Evolutionary conservation across 176 grass and related monocot species (phyloP).

Genomic region (Zoysia japonica): DNA sequence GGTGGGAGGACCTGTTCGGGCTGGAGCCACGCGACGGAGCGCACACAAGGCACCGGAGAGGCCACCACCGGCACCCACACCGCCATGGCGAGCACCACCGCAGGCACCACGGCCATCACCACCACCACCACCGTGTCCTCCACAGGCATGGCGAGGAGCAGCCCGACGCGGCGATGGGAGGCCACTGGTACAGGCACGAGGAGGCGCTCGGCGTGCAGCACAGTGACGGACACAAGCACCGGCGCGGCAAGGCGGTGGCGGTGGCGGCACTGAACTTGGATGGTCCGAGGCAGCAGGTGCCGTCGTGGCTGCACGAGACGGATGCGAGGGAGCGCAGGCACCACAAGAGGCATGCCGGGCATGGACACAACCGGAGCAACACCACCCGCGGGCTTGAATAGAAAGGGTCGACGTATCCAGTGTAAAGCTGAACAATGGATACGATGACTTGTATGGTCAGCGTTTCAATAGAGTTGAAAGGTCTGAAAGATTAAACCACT

Average conservation of each 20-base stretch:
- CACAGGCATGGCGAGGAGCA: slow-evolving; percentile 18
- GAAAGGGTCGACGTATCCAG: background rate
- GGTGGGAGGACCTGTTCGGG: slow-evolving; percentile 55
- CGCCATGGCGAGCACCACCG: slow-evolving; percentile 8
- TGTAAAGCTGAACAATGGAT: no score
- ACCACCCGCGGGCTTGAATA: background rate
- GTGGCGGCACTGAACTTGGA: background rate
- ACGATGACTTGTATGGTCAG: no score
- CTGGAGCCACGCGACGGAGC: background rate
- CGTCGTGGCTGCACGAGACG: no score
- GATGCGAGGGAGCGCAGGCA: slow-evolving; percentile 13
- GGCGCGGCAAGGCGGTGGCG: slow-evolving; percentile 45
- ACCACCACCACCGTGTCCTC: slow-evolving; percentile 38
- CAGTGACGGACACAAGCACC: slow-evolving; percentile 38
- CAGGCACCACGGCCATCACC: slow-evolving; percentile 34
- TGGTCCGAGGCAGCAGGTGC: background rate
- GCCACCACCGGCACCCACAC: background rate
- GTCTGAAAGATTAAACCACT: no score
- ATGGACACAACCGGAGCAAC: background rate
- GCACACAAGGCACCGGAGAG: slow-evolving; percentile 22
- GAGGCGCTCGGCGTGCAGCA: slow-evolving; percentile 41
- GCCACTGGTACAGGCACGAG: slow-evolving; percentile 32
- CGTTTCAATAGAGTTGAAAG: no score
- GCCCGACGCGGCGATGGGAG: background rate
- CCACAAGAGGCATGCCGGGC: slow-evolving; percentile 12